phyloP scores from a whole-genome alignment of 208 protist genomes.

The Trypanosoma lewisi region DNA sequence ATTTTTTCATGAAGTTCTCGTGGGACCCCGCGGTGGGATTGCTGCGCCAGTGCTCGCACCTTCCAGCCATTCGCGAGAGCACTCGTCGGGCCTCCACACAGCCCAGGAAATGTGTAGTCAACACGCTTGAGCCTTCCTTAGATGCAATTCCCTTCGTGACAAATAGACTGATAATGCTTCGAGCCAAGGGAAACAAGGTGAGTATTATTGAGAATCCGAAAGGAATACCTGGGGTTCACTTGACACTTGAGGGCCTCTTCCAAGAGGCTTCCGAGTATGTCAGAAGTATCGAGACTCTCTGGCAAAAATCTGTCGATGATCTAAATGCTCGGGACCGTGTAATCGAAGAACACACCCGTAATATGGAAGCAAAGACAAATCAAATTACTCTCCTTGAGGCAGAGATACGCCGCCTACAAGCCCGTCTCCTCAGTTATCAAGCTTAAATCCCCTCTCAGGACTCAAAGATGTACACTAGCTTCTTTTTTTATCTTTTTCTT shows the following conservation, averaged over 20 bases:
- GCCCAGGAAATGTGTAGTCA: not conserved
- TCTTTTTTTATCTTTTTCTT: too few relatives aligned
- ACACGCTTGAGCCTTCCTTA: not conserved
- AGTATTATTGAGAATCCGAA: not conserved
- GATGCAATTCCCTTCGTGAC: conserved; percentile 4
- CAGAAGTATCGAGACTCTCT: conserved; percentile 57
- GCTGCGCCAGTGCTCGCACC: conserved; percentile 28
- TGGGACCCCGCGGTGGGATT: conserved; percentile 32
- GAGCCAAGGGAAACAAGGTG: not conserved
- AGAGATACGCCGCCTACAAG: conserved; percentile 37
- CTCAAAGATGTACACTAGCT: not conserved
- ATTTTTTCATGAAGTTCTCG: conserved; percentile 41
- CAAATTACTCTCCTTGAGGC: conserved; percentile 44
- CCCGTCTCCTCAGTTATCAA: conserved; percentile 12
- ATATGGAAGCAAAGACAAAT: conserved; percentile 39
- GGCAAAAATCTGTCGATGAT: conserved; percentile 40
- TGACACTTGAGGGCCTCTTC: conserved; percentile 60
- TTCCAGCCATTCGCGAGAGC: conserved; percentile 4
- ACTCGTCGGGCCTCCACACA: not conserved
- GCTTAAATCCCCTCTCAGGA: not conserved
- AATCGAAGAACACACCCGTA: conserved; percentile 30
- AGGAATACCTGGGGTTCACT: not conserved
- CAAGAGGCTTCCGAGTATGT: conserved; percentile 56
- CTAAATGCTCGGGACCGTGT: conserved; percentile 39
- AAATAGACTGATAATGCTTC: conserved; percentile 12